Evolutionary conservation across 2,329 filamentous ascomycete genomes (phyloP).

Genomic region (Diaporthe longicolla): DNA sequence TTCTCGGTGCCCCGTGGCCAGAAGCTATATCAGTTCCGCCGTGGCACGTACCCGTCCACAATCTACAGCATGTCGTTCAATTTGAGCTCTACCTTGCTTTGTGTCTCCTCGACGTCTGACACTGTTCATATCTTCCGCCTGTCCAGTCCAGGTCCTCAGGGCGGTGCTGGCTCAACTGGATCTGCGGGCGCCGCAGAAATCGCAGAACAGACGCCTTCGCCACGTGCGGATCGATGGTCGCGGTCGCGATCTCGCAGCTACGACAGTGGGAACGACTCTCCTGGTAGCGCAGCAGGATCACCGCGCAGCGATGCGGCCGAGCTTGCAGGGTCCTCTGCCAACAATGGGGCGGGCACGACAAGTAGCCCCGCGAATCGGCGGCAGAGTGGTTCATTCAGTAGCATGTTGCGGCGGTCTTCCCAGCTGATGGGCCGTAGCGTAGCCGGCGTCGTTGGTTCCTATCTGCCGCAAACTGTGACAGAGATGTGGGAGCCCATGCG

Average conservation of each 20-base stretch:
- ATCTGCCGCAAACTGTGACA: slow-evolving; percentile 91
- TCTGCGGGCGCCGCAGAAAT: slow-evolving; percentile 44
- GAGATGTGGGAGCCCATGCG: slow-evolving; percentile 97
- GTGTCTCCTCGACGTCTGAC: slow-evolving; percentile 95
- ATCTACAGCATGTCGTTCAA: slow-evolving; percentile 99
- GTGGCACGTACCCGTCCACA: slow-evolving; percentile 93
- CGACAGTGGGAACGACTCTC: slow-evolving; percentile 69
- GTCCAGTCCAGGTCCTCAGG: slow-evolving; percentile 58
- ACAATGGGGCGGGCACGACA: slow-evolving; percentile 45
- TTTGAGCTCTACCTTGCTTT: slow-evolving; percentile 90
- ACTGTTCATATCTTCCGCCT: slow-evolving; percentile 97
- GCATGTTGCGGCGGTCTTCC: slow-evolving; percentile 92
- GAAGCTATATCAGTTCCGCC: slow-evolving; percentile 95
- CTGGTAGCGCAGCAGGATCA: slow-evolving; percentile 58
- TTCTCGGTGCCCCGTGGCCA: slow-evolving; percentile 92
- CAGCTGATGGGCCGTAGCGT: slow-evolving; percentile 93
- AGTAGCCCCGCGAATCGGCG: slow-evolving; percentile 56
- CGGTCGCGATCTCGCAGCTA: slow-evolving; percentile 66
- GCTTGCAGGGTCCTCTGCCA: slow-evolving; percentile 47
- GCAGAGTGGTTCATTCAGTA: slow-evolving; percentile 85
- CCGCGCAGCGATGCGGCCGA: slow-evolving; percentile 65
- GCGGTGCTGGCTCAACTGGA: slow-evolving; percentile 52
- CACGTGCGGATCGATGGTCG: slow-evolving; percentile 66
- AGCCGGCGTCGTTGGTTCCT: slow-evolving; percentile 89
- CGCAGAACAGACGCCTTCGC: slow-evolving; percentile 53